phyloP scores from a whole-genome alignment of 805 yeast genomes.

The Isabelozyma gotoi region DNA sequence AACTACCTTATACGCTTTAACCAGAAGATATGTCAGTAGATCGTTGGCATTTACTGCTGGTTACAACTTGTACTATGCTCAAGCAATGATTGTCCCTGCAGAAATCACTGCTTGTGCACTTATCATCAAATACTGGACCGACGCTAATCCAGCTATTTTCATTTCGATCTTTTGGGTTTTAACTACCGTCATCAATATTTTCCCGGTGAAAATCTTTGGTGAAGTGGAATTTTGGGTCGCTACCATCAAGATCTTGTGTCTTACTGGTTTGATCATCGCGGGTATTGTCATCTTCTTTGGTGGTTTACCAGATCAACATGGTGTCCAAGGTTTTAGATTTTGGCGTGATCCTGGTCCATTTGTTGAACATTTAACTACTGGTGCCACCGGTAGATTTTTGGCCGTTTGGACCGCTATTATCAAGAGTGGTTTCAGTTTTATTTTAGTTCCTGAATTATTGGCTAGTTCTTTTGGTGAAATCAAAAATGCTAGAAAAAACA shows the following conservation, averaged over 20 bases:
- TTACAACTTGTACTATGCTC: conserved; percentile 18
- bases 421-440: conserved; percentile 65
- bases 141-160: conserved; percentile 45
- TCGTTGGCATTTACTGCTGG: conserved; percentile 18
- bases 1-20: conserved; percentile 10
- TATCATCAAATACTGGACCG: conserved; percentile 23
- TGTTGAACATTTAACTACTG: conserved; percentile 21
- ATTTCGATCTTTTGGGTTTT: conserved; percentile 37
- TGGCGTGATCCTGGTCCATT: conserved; percentile 25
- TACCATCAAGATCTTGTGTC: conserved; percentile 15
- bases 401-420: conserved; percentile 65
- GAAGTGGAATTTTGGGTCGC: conserved; percentile 22
- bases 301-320: conserved; percentile 16
- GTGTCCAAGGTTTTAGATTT: conserved; percentile 20
- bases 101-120: conserved; percentile 22
- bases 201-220: conserved; percentile 18
- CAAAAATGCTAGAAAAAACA: conserved; percentile 31
- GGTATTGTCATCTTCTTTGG: conserved; percentile 22
- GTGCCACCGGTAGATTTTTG: conserved; percentile 60
- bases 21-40: conserved; percentile 7
- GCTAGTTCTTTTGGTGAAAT: conserved; percentile 65
- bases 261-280: conserved; percentile 17
- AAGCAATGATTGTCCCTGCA: conserved; percentile 17
- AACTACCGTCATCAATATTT: conserved; percentile 12
- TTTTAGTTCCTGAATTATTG: conserved; percentile 63